Evolutionary conservation across 1,139 yeast genomes (phyloP), one percentile per base, ranked within the genome.

Genomic region (Yamadazyma sp.): DNA sequence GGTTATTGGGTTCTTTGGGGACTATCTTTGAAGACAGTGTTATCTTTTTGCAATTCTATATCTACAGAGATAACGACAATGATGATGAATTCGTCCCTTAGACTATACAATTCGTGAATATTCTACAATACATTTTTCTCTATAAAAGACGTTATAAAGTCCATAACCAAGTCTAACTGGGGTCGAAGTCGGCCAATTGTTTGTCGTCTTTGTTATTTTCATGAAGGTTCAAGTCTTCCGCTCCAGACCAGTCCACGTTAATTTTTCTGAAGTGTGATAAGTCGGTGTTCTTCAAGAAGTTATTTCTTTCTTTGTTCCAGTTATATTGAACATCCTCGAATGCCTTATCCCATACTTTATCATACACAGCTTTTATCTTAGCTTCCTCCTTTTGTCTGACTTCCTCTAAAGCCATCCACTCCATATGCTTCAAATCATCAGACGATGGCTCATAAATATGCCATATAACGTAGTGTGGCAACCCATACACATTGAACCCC

Each of bases 351-450:
- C 92, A 87, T 21, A 82, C 80, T 53, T 80, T 80, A 49, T 84
- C 83, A 59, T 86, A 86, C 40, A 82, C 78, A 56, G 80, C 81
- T 53, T 76, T 76, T 43, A 81, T 69, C 56, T 78, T 76, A 35
- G 77, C 79, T 53, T 85, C 88, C 57, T 79, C 84, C 46, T 76
- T 69, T 52, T 78, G 80, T 47, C 94, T 77, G 41, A 80, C 80
- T 59, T 88, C 96, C 61, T 88, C 96, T 53, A 86, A 78, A 1
- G 95, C 96, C 95, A 88, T 86, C 95, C 95, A 87, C 58, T 86
- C 95, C 96, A 88, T 88, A 57, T 88, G 95, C 63, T 86, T 84
- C 63, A 86, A 70, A 65, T 86, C 95, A 53, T 86, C 95, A 3
- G 82, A 73, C 6, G 90, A 82, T 15, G 96, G 95, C 61, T 87